Base-by-base conservation (phyloP, 148 eudicot species). In the Rhododendron henanense region DNA sequence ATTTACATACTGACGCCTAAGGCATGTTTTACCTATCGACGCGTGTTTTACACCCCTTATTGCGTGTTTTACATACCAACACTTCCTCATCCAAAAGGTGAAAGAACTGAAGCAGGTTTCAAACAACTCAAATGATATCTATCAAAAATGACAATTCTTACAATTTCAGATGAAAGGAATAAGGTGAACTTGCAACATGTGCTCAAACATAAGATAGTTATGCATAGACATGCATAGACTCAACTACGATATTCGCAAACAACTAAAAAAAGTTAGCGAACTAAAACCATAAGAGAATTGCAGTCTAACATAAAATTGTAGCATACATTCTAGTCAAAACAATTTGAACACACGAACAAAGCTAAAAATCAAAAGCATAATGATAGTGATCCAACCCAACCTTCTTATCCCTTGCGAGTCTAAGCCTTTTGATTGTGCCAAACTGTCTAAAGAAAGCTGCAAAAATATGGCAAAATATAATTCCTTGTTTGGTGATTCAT, bases 401-500 rank as follows among this genome's bases (percentile, higher is more conserved):
- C 98, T 94, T 97, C 83, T 85, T 90, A 87, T 93, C 95, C 67
- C 96, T 90, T 0, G 95, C 90, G 84, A 97, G 87, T 85, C 93
- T 88, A 45, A 97, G 84, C 76, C 94, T 92, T 87, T 86, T 93
- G 53, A 97, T 89, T 23, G 93, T 84, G 35, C 99, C 99, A 89
- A 97, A 97, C 85, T 94, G 98, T 89, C 89, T 89, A 81, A 97
- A 97, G 80, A 95, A 97, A 45, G 90, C 98, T 97, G 91, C 53
- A 87, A 78, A 79, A 74, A 59, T 16, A 50, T 23, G 28, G 41
- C 16, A 75, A 16, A 0, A 4, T 44, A 75, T 63, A 11, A 71
- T 31, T 23, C 25, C 37, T 1, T 37, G 13, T n/a, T 45, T 59
- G 0, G 9, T 35, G 16, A 28, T 51, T 51, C 21, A 86, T 21